Evolutionary conservation across 176 grass and related monocot species (phyloP), one percentile per base, ranked within the genome.

Genomic region (Chrysopogon serrulatus): DNA sequence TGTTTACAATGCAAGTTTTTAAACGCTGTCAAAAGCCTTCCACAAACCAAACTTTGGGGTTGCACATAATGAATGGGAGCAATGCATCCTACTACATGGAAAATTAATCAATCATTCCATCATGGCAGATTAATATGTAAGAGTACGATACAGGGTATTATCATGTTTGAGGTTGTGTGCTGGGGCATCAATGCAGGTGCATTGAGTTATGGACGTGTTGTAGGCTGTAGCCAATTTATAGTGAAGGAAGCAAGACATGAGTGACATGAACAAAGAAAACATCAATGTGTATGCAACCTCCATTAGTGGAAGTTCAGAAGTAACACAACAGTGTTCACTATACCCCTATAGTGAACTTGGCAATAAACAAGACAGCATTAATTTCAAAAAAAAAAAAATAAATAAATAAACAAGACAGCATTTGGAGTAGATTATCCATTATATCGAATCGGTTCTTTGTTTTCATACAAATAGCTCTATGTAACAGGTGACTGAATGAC

Each of bases 341-440:
- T 31, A 59, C 37, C 47, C 26, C 48, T 23, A 28, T 30, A 57
- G 16, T 70, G 47, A 68, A 24, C 73, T 78, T 65, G 19, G 54
- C 26, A 30, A 65, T 21, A 68, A 48, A 64, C 10, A 78, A 18
- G 57, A 64, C 32, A 51, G 9, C 63, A 41, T 78, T 54, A n/a
- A n/a, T n/a, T n/a, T n/a, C n/a, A n/a, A n/a, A n/a, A n/a, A n/a
- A n/a, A n/a, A n/a, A n/a, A n/a, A n/a, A n/a, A n/a, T n/a, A n/a
- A n/a, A n/a, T n/a, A n/a, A 30, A 65, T 21, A 68, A 48, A 64
- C 10, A 78, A 18, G 57, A 64, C 32, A 51, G 9, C 63, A 41
- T 78, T 54, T 65, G 53, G 65, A 76, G 33, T 54, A 82, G 8
- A 83, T 19, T 71, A 42, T 53, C 51, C 44, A 83, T 43, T 44